Base-by-base conservation (phyloP, 768 basidiomycete species). In the Termitomyces bulborhizus region DNA sequence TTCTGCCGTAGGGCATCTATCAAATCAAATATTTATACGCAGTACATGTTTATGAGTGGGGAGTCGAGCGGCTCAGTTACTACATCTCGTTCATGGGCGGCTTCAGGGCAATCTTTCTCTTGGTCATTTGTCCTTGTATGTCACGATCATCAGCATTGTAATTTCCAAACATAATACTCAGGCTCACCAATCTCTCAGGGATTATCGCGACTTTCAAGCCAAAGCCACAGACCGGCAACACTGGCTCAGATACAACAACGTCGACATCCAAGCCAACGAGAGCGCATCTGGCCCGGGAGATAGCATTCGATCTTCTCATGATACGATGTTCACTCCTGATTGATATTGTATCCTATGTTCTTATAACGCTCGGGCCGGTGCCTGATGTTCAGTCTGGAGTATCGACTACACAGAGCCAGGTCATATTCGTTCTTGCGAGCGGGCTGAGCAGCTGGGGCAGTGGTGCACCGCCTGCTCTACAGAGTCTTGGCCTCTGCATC, bases 21-120 rank as follows among this genome's bases (percentile, higher is more conserved):
- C 87, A 88, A 65, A 72, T 91, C 66, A 93, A 91, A 64, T 91
- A 91, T 66, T 72, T 91, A 27, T 93, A 92, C 64, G 89, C 86
- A 2, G 81, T 75, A 50, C 86, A 90, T 63, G 69, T 81, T 8
- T 91, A 87, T 60, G 73, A 73, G 47, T 92, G 90, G 90, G 77
- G 75, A 42, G 81, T 85, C 16, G 85, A 85, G 61, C 78, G 86
- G 66, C 68, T 91, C 60, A 83, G 87, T 57, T 88, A 88, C 65
- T 92, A 88, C 60, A 85, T 92, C 47, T 85, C 86, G 1, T 79
- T 81, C 61, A 75, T 86, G 66, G 83, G 85, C 16, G 79, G 73
- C 37, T 65, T 77, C 16, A 79, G 87, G 4, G 88, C 86, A 4
- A 52, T 82, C 16, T 76, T 83, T 59, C 69, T 90, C 2, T 71